Conservation (phyloP, 345 rosid genomes). For the Salix udensis region DNA sequence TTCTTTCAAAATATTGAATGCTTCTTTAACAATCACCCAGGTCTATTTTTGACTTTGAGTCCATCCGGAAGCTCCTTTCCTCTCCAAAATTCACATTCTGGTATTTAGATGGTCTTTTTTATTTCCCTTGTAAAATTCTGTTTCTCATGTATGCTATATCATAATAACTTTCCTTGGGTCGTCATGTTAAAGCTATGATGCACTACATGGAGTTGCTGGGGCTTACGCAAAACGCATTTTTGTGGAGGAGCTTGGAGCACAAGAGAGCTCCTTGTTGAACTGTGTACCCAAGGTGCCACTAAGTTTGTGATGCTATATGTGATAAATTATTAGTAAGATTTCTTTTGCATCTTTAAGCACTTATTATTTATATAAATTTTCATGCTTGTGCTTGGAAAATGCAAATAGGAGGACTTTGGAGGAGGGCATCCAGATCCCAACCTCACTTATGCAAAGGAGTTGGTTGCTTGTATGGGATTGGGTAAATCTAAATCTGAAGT, state of each 20-base stretch:
- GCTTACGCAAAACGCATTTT: constrained; percentile 86
- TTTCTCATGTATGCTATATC: constrained; percentile 10
- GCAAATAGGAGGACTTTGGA: constrained; percentile 92
- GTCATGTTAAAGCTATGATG: constrained; percentile 68
- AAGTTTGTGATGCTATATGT: constrained; percentile 3
- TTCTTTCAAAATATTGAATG: not conserved
- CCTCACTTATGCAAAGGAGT: constrained; percentile 94
- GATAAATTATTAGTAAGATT: not conserved
- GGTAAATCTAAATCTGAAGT: constrained; percentile 59
- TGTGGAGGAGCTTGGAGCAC: constrained; percentile 94
- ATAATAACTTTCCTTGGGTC: constrained; percentile 10
- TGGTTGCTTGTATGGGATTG: constrained; percentile 94
- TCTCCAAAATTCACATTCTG: constrained; percentile 89
- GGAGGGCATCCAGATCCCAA: constrained; percentile 99
- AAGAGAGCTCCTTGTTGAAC: constrained; percentile 79
- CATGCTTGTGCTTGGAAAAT: constrained; percentile 7
- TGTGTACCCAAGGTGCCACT: constrained; percentile 79
- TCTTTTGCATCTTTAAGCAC: not conserved
- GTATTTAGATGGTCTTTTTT: constrained; percentile 42
- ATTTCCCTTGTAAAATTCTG: not conserved
- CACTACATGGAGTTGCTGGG: constrained; percentile 97
- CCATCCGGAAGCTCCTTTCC: constrained; percentile 69
- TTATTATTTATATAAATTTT: constrained; percentile 6
- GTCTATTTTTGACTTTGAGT: constrained; percentile 89
- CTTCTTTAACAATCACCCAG: constrained; percentile 34